Evolutionary conservation across 2,329 filamentous ascomycete species (phyloP), one percentile per base, ranked within the genome.

Genomic region (Alternaria dauci): DNA sequence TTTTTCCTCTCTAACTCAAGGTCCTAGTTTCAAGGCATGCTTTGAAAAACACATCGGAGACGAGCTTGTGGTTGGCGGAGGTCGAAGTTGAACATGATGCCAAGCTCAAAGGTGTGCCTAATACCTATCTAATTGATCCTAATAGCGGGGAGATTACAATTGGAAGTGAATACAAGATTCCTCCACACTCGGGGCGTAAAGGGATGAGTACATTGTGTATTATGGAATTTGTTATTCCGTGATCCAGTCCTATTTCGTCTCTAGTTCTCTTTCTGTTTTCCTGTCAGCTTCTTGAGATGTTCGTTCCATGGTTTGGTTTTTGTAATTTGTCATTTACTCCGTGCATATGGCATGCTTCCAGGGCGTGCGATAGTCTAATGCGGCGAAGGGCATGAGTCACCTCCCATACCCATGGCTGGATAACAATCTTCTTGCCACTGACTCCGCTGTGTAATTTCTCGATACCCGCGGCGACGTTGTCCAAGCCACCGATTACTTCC

Each of bases 371-470:
- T 16, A 6, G 32, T 36, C 12, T 9, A 16, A 36, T 16, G 32
- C 32, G 16, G 32, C 32, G 32, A 36, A 36, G 12, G 32, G 12
- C 14, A 36, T 16, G 12, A 36, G 14, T 5, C 6, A 8, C 8
- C 9, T 25, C 16, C 25, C 39, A 42, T 6, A 12, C 54, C 67
- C 68, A 70, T 2, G 69, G 67, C 8, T 71, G 59, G 34, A 72
- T 55, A 25, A 77, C 68, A 38, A 77, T 55, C 61, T 75, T 78
- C 28, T 59, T 68, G 6, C 67, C 75, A 64, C 76, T 77, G 16
- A 77, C 73, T 3, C 76, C 71, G 1, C 52, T 71, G 30, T 65
- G 54, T n/a, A 71, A 34, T 52, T 46, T 63, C 32, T 75, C 69
- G 44, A 75, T 52, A 8, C 61, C 70, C n/a, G 57, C 60, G 16